phyloP scores from a whole-genome alignment of 495 filamentous ascomycete species.

The Aspergillus homomorphus region DNA sequence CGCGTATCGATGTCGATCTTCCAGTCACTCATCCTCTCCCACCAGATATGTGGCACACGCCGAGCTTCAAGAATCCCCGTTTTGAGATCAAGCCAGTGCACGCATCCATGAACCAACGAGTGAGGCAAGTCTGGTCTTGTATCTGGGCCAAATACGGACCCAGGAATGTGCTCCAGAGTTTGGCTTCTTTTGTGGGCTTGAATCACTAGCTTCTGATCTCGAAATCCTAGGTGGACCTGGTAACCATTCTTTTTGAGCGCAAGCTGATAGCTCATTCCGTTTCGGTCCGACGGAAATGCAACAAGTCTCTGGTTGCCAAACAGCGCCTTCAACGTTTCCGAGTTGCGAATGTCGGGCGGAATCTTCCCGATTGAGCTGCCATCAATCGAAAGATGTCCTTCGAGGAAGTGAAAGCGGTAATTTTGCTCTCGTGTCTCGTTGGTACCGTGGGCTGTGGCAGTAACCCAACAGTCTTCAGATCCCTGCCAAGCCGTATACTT shows the following conservation, averaged over 20 bases:
- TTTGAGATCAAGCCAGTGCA: conserved; percentile 58
- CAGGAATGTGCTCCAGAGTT: conserved; percentile 46
- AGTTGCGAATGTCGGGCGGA: conserved; percentile 42
- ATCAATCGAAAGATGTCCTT: conserved; percentile 55
- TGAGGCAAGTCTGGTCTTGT: conserved; percentile 39
- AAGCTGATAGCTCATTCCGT: conserved; percentile 46
- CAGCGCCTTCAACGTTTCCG: conserved; percentile 39
- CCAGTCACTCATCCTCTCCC: conserved; percentile 32
- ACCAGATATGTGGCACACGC: conserved; percentile 31
- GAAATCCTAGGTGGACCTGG: conserved; percentile 41
- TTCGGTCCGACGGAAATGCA: conserved; percentile 41
- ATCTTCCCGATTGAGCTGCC: conserved; percentile 50
- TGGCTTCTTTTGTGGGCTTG: conserved; percentile 9
- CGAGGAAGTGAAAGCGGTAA: conserved; percentile 53
- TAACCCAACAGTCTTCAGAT: conserved; percentile 24
- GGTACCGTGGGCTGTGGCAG: conserved; percentile 21
- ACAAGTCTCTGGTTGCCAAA: conserved; percentile 40
- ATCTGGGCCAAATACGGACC: conserved; percentile 27
- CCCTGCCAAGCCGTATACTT: conserved; percentile 29
- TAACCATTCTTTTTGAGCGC: conserved; percentile 27
- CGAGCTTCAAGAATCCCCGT: conserved; percentile 39
- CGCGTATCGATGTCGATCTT: conserved; percentile 23
- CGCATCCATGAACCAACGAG: conserved; percentile 42
- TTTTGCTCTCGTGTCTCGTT: conserved; percentile 9
- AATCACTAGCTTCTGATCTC: conserved; percentile 24